Evolutionary conservation across 148 eudicot genomes (phyloP).

Genomic region (Agrostemma githago): DNA sequence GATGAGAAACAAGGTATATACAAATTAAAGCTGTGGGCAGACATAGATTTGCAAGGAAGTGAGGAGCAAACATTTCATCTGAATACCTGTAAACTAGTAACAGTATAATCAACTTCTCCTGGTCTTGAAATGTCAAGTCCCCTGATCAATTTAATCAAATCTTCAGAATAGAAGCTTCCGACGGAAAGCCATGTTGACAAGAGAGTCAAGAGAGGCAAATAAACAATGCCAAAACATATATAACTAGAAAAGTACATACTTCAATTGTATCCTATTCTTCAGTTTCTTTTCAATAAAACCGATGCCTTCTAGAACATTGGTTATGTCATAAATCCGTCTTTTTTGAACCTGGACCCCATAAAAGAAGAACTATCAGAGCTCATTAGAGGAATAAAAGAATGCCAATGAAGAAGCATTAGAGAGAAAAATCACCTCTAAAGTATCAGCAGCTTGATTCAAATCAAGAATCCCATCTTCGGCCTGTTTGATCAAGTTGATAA

Average conservation of each 20-base stretch:
- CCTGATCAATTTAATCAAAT: constrained; percentile 44
- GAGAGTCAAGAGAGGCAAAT: not conserved
- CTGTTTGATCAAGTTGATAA: constrained; percentile 73
- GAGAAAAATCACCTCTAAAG: constrained; percentile 35
- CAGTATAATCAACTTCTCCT: constrained; percentile 1
- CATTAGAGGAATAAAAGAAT: not conserved
- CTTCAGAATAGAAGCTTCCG: constrained; percentile 8
- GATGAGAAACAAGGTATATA: constrained; percentile 19
- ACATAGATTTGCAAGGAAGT: not conserved
- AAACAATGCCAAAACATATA: not conserved
- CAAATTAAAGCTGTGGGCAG: not conserved
- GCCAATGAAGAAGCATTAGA: not conserved
- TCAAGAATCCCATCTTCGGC: constrained; percentile 98
- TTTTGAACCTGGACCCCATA: constrained; percentile 72
- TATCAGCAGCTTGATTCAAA: constrained; percentile 88
- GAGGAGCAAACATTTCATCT: not conserved
- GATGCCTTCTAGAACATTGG: constrained; percentile 96
- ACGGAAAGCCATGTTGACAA: not conserved
- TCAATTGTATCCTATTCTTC: constrained; percentile 97
- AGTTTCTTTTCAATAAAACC: constrained; percentile 95
- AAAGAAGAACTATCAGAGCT: constrained; percentile 4
- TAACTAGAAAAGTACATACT: constrained; percentile 44
- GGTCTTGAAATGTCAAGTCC: constrained; percentile 82
- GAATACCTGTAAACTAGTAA: constrained; percentile 14
- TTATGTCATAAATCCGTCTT: constrained; percentile 96